Percentiles rank a stretch among this genome's conserved stretches.
Evolutionary conservation across 495 filamentous ascomycete species (phyloP).

Genomic region (Darksidea phi): DNA sequence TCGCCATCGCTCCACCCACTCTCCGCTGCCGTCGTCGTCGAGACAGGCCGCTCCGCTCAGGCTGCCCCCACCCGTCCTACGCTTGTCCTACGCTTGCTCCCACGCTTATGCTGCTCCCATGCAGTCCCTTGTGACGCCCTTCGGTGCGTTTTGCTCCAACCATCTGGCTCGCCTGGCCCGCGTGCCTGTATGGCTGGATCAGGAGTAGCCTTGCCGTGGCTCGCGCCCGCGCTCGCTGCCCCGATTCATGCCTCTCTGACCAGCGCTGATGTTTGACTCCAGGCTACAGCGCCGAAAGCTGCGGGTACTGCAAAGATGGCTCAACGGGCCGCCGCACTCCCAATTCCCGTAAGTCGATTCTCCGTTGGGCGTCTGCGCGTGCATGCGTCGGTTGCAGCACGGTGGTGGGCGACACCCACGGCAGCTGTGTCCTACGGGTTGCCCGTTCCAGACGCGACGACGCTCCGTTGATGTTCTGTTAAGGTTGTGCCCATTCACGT

Average conservation of each 20-base stretch:
- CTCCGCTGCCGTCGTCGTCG: neutral
- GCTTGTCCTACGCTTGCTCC: slow-evolving; percentile 7
- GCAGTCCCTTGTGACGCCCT: slow-evolving; percentile 37
- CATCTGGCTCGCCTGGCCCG: slow-evolving; percentile 14
- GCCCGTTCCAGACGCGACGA: neutral
- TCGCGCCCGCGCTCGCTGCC: slow-evolving; percentile 10
- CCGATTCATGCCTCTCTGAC: slow-evolving; percentile 5
- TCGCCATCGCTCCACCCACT: neutral
- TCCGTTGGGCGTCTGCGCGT: neutral
- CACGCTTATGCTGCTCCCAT: slow-evolving; percentile 35
- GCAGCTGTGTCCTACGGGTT: neutral
- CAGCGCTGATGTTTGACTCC: slow-evolving; percentile 24
- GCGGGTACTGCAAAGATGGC: slow-evolving; percentile 46
- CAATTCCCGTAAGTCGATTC: slow-evolving; percentile 43
- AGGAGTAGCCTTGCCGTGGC: neutral
- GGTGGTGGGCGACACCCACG: neutral
- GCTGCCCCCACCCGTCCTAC: slow-evolving; percentile 22
- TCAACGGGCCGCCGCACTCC: slow-evolving; percentile 42
- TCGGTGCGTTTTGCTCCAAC: slow-evolving; percentile 36
- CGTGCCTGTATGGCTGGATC: slow-evolving; percentile 36
- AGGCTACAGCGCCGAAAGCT: slow-evolving; percentile 44
- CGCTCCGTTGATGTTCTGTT: slow-evolving; percentile 8
- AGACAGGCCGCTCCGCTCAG: neutral
- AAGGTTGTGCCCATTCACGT: slow-evolving; percentile 19
- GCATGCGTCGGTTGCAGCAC: neutral